phyloP scores from a whole-genome alignment of 176 grass and related monocot species.

The Avena insularis region DNA sequence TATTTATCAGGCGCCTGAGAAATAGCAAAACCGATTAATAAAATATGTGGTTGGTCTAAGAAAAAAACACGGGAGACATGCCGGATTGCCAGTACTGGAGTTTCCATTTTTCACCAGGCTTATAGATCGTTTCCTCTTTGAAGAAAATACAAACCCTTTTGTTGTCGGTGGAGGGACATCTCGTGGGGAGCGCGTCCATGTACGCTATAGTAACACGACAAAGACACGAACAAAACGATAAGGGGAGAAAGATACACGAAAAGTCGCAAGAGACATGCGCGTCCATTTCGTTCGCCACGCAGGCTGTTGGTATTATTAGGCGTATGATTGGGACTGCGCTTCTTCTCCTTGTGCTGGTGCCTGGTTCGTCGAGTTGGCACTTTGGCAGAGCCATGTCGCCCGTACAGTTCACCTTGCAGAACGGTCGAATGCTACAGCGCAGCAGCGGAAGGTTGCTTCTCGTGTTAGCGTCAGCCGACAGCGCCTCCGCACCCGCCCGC shows the following conservation, averaged over 20 bases:
- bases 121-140: no score
- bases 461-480: no score
- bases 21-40: no score
- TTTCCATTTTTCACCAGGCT: no score
- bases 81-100: no score
- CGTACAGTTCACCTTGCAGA: slow-evolving; percentile 14
- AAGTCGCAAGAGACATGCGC: neutral
- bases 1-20: no score
- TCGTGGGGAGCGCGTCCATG: no score
- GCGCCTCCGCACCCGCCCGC: no score
- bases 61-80: no score
- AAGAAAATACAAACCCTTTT: no score
- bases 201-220: neutral
- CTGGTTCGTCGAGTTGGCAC: neutral
- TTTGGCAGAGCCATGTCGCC: neutral
- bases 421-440: slow-evolving; percentile 19
- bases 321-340: slow-evolving; percentile 35
- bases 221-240: neutral
- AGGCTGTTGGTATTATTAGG: neutral
- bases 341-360: neutral
- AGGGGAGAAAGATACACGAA: neutral
- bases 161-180: no score
- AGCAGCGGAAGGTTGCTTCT: slow-evolving; percentile 8
- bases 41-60: no score
- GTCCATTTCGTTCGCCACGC: neutral